Base-by-base conservation (phyloP, 441 rosid genomes). In the Viola pubescens region DNA sequence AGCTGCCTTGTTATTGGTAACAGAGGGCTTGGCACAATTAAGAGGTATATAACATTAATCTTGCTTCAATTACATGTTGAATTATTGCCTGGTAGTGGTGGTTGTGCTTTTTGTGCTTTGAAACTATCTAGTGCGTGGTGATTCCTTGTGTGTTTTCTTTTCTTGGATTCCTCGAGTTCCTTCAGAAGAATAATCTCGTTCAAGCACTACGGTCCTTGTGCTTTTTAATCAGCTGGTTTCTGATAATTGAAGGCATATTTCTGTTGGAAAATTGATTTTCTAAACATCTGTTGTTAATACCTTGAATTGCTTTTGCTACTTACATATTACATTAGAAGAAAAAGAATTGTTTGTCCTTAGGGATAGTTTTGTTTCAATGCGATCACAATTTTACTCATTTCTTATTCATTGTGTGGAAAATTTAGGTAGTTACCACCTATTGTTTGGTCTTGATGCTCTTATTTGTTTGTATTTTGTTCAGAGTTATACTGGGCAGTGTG, bases 401-500 rank as follows among this genome's bases (percentile, higher is more conserved):
- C 9, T 42, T 9, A 42, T 42, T 42, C 34, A 9, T 4, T 1
- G 38, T 37, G 0, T 19, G 37, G 9, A 10, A 16, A 19, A 9
- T 0, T 42, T 26, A 8, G 37, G 38, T 4, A 8, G n/a, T 9
- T 6, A 5, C 3, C 48, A 8, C 1, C n/a, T 9, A 4, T 56
- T 16, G 43, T 7, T 43, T 49, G 10, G 13, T 42, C 37, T 57
- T 37, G 3, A 37, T 44, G 37, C 6, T 42, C 10, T 13, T 53
- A 37, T 52, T 26, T 38, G 34, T 50, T 19, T 59, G 5, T 12
- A 19, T 37, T 9, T 60, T 19, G n/a, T 72, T 67, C 83, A 91
- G 97, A 80, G 92, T 71, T 62, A 86, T 91, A 52, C 54, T 88
- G 83, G 98, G 97, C 63, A 91, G 98, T 64, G 98, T 91, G 3